Evolutionary conservation across 768 basidiomycete species (phyloP), one percentile per base, ranked within the genome.

Genomic region (Russula ochroleuca): DNA sequence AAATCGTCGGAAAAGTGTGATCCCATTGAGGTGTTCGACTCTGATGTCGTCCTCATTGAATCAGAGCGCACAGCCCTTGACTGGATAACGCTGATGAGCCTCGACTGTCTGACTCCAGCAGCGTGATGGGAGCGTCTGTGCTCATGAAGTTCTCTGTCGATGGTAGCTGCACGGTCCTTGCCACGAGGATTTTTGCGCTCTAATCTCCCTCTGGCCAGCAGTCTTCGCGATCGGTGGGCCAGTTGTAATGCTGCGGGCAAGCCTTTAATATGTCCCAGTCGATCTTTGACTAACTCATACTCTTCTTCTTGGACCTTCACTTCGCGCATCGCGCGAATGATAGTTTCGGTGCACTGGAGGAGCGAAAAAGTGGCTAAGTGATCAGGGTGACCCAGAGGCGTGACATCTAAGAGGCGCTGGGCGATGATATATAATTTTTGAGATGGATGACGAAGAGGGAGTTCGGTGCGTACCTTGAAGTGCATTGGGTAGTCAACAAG

Each of bases 271-370:
- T 81, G 80, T 7, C 75, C 72, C 15, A 83, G 75, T 21, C 92
- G 78, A 21, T 79, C 73, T 71, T 88, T 89, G 38, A 91, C 77
- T 41, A 83, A 74, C n/a, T 86, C 85, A 71, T 94, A 92, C 65
- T 93, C 91, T 57, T 94, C 91, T 73, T 95, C 93, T 21, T 91
- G 83, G 13, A 81, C 74, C 70, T 94, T 94, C 66, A 95, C 92
- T 69, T 93, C 92, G 45, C 86, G 85, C 75, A 97, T 82, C 2
- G 88, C 86, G 31, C 84, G 82, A 63, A 95, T 85, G 48, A 87
- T 81, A 66, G 86, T 75, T 63, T 90, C 85, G 19, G 85, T 87
- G 3, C 86, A 82, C 64, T 86, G 82, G 25, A 86, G 75, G 64
- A 85, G 79, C 17, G 82, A 85, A 56, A 88, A 77, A 0, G 87